phyloP scores from a whole-genome alignment of 2,329 filamentous ascomycete species.

The Talaromyces sp. region DNA sequence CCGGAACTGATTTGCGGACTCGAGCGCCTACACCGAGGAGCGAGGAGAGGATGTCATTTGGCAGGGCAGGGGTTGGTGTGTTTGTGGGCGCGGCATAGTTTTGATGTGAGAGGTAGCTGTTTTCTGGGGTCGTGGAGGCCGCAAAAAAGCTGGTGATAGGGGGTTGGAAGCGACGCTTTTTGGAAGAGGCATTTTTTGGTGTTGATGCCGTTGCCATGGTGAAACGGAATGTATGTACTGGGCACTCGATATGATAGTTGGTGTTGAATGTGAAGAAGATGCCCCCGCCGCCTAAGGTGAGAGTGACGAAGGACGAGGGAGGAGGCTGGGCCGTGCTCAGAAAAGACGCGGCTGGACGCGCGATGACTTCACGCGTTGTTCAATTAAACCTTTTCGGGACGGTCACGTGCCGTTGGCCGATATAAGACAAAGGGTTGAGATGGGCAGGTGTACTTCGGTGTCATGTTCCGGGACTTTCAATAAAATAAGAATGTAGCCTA shows the following conservation, averaged over 20 bases:
- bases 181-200: slow-evolving; percentile 26
- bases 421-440: background rate
- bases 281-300: background rate
- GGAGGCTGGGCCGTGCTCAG: slow-evolving; percentile 16
- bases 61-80: slow-evolving; percentile 52
- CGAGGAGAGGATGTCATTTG: slow-evolving; percentile 68
- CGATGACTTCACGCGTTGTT: slow-evolving; percentile 21
- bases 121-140: slow-evolving; percentile 23
- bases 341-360: slow-evolving; percentile 24
- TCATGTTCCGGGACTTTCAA: no score
- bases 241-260: background rate
- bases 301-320: background rate
- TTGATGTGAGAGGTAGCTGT: slow-evolving; percentile 32
- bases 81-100: slow-evolving; percentile 41
- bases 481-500: no score
- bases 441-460: no score
- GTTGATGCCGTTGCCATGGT: slow-evolving; percentile 9
- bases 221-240: background rate
- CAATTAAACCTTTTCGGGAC: slow-evolving; percentile 26
- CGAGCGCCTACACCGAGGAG: slow-evolving; percentile 94
- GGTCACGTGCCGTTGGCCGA: slow-evolving; percentile 1
- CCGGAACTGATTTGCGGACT: slow-evolving; percentile 84
- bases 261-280: background rate
- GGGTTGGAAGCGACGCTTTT: slow-evolving; percentile 46
- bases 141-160: slow-evolving; percentile 42